A percentile compares a stretch with the other conserved stretches of the same genome.
Conservation (phyloP, 352 stramenopile genomes). For the Globisporangium splendens region DNA sequence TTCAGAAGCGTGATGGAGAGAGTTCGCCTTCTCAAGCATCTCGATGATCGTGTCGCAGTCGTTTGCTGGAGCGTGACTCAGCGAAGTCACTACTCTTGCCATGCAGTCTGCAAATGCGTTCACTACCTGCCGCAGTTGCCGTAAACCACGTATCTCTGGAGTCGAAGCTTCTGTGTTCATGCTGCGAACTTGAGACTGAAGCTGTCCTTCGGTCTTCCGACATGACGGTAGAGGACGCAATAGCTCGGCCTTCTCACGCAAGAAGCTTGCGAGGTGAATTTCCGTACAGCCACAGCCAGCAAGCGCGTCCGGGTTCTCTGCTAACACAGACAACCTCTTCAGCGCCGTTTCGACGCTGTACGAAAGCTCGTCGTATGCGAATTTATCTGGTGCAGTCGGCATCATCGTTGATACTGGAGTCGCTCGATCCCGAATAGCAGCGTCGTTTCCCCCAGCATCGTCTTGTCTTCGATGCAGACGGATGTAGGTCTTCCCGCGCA, state of each 20-base stretch:
- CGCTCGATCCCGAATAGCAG: neutral
- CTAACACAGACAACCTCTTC: slow-evolving; percentile 31
- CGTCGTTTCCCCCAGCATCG: too few relatives aligned
- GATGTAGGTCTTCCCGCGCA: slow-evolving; percentile 35
- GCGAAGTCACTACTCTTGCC: slow-evolving; percentile 16
- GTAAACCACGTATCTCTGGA: slow-evolving; percentile 16
- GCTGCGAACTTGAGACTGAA: neutral
- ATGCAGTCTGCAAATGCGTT: slow-evolving; percentile 24
- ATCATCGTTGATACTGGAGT: slow-evolving; percentile 42
- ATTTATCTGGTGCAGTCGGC: slow-evolving; percentile 27
- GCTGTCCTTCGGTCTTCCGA: neutral
- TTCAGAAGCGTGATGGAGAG: neutral
- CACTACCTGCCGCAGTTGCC: slow-evolving; percentile 29
- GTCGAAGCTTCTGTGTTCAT: neutral
- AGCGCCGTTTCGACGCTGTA: slow-evolving; percentile 35
- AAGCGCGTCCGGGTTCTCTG: slow-evolving; percentile 37
- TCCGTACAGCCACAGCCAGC: slow-evolving; percentile 48
- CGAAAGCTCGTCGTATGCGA: slow-evolving; percentile 44
- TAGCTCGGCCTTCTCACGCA: slow-evolving; percentile 30
- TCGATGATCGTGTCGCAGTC: slow-evolving; percentile 21
- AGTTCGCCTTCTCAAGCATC: slow-evolving; percentile 25
- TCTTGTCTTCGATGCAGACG: slow-evolving; percentile 20
- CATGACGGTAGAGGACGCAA: slow-evolving; percentile 1
- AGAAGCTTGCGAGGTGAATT: slow-evolving; percentile 36
- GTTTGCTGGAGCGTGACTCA: slow-evolving; percentile 13